Evolutionary conservation across 257 asterid species (phyloP).

Genomic region (Nicotiana undulata): DNA sequence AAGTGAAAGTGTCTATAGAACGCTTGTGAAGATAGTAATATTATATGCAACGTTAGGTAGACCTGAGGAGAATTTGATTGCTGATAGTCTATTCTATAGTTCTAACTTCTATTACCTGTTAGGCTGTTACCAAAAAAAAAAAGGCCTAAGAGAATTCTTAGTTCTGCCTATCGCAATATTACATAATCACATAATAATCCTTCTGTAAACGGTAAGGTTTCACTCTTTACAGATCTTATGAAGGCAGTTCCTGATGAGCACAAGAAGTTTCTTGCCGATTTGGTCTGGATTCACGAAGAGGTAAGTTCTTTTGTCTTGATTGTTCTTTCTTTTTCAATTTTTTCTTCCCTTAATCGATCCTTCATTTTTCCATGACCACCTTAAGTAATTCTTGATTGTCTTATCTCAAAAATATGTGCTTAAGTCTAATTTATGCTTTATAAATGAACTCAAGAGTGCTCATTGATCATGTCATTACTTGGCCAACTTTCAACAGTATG

Average conservation of each 20-base stretch:
- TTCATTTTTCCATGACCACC: neutral
- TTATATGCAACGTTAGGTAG: neutral
- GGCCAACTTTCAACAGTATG: neutral
- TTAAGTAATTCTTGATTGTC: neutral
- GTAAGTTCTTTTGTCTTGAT: conserved; percentile 16
- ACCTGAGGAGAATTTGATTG: neutral
- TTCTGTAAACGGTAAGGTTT: neutral
- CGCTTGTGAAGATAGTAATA: neutral
- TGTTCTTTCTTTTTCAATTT: neutral
- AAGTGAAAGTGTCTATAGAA: neutral
- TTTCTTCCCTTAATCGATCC: neutral
- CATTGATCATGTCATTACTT: neutral
- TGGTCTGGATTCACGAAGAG: conserved; percentile 97
- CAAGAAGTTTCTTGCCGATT: conserved; percentile 75
- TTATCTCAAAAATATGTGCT: neutral
- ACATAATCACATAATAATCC: neutral
- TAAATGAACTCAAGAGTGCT: neutral
- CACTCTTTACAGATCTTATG: conserved; percentile 44
- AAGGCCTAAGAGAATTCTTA: neutral
- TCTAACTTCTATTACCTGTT: neutral
- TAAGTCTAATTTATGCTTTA: neutral
- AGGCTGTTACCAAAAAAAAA: neutral
- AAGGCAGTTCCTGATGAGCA: conserved; percentile 80
- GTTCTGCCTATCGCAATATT: neutral
- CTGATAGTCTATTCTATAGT: neutral